phyloP scores from a whole-genome alignment of 1,139 yeast species.

The Scheffersomyces parashehatae region DNA sequence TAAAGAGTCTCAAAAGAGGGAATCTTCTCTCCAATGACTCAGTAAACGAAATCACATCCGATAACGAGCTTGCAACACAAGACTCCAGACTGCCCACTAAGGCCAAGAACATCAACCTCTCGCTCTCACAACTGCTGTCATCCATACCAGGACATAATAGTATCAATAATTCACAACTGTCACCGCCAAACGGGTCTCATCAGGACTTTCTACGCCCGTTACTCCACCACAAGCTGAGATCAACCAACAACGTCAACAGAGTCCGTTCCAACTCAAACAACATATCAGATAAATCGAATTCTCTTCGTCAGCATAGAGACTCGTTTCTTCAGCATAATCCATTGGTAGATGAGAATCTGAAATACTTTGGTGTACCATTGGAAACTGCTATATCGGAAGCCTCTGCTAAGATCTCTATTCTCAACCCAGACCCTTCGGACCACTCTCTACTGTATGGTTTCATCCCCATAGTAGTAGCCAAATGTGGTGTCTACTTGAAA shows the following conservation, averaged over 20 bases:
- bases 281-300: constrained; percentile 31
- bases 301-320: constrained; percentile 57
- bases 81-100: constrained; percentile 29
- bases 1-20: constrained; percentile 44
- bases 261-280: constrained; percentile 40
- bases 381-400: constrained; percentile 73
- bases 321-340: constrained; percentile 50
- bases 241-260: constrained; percentile 48
- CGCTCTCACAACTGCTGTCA: neutral
- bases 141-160: neutral
- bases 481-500: constrained; percentile 86
- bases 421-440: constrained; percentile 50
- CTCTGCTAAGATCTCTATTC: constrained; percentile 68
- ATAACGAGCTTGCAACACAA: constrained; percentile 23
- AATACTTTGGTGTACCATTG: constrained; percentile 85
- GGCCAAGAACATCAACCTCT: constrained; percentile 10
- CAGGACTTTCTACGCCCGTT: constrained; percentile 47
- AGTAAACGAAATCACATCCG: constrained; percentile 39
- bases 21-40: constrained; percentile 42
- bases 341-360: constrained; percentile 47
- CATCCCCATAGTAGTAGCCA: constrained; percentile 90
- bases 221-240: constrained; percentile 50
- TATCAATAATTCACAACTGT: constrained; percentile 5
- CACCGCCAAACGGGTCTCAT: constrained; percentile 12
- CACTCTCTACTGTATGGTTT: constrained; percentile 69